Conservation (phyloP, 2,329 filamentous ascomycete species). For the Orbilia javanica region DNA sequence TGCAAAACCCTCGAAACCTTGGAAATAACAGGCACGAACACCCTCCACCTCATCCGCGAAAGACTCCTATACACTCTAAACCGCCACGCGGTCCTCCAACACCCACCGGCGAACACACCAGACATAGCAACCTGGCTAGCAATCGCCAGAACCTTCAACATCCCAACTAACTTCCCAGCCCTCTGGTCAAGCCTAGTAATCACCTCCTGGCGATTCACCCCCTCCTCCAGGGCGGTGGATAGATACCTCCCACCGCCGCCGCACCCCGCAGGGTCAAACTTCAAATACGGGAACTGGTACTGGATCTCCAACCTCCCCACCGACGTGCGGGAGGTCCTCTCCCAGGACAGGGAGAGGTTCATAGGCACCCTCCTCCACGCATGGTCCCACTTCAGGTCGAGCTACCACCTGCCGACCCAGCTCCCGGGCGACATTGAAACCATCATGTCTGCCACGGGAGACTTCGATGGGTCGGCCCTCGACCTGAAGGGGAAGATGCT, state of each 20-base stretch:
- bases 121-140: slow-evolving; percentile 31
- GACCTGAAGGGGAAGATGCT: slow-evolving; percentile 11
- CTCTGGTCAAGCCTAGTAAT: slow-evolving; percentile 37
- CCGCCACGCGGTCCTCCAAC: neutral
- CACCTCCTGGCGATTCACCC: slow-evolving; percentile 27
- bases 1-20: neutral
- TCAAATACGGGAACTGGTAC: slow-evolving; percentile 9
- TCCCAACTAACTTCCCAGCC: slow-evolving; percentile 20
- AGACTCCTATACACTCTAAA: neutral
- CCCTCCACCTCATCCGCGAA: neutral
- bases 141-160: slow-evolving; percentile 27
- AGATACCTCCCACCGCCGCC: neutral
- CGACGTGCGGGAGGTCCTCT: neutral
- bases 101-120: neutral
- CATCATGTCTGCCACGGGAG: neutral
- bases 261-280: neutral
- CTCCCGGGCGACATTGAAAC: neutral
- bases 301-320: neutral
- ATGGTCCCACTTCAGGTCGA: slow-evolving; percentile 11
- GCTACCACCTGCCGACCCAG: slow-evolving; percentile 5
- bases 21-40: neutral
- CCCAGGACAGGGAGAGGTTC: neutral
- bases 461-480: slow-evolving; percentile 2
- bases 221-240: slow-evolving; percentile 7
- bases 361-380: neutral